A percentile compares a stretch with the other conserved stretches of the same genome.
These are phyloP conservation scores for Fusarium aywerte DNA, from an alignment of 2,329 filamentous ascomycete species.

Conservation along the genomic window DNA sequence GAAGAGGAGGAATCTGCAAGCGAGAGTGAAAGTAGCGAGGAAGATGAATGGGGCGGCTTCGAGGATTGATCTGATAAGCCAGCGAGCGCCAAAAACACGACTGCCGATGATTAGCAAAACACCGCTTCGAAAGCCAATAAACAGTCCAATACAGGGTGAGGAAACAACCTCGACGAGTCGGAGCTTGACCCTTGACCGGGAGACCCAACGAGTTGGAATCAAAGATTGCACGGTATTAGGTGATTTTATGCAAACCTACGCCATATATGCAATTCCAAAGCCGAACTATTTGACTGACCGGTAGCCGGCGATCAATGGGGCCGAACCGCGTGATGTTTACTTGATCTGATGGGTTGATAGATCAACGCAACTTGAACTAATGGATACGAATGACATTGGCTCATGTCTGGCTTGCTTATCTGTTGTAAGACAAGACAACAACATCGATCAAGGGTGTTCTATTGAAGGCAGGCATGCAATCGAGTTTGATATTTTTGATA, in stretches of 20 bases:
- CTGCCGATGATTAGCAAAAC: not conserved
- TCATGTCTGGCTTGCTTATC: not conserved
- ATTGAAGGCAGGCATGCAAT: not conserved
- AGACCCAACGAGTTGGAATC: constrained; percentile 3
- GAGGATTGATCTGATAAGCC: constrained; percentile 35
- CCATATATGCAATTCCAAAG: not conserved
- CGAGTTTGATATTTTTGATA: not conserved
- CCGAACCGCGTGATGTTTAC: constrained; percentile 25
- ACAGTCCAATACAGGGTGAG: not conserved
- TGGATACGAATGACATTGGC: not conserved
- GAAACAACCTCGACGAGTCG: not conserved
- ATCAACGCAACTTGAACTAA: not conserved
- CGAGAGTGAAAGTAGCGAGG: constrained; percentile 20
- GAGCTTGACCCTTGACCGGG: not conserved
- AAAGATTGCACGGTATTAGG: constrained; percentile 14
- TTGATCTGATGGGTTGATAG: not conserved
- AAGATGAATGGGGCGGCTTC: constrained; percentile 45
- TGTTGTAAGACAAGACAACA: not conserved
- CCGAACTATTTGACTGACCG: constrained; percentile 7
- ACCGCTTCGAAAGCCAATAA: not conserved
- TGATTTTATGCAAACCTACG: constrained; percentile 25
- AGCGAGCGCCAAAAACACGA: constrained; percentile 5
- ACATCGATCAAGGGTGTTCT: not conserved
- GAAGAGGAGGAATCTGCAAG: constrained; percentile 24
- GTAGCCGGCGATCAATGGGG: constrained; percentile 10